These are phyloP conservation scores for Solanum piurae DNA, from an alignment of 257 asterid species.

Conservation along the genomic window DNA sequence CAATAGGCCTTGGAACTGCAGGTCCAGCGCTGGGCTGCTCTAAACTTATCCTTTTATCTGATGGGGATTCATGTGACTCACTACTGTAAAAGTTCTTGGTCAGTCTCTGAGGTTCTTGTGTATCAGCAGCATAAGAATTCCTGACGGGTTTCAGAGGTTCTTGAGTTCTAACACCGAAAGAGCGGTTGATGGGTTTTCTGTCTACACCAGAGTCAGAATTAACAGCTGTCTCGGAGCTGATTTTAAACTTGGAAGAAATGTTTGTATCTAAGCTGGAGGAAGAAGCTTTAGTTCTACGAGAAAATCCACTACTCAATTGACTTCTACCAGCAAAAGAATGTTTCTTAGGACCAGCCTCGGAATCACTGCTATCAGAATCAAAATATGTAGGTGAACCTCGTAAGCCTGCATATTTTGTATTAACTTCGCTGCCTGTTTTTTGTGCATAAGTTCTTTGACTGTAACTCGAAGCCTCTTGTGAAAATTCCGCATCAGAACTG, in stretches of 20 bases:
- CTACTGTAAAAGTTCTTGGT: conserved; percentile 5
- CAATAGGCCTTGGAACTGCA: conserved; percentile 13
- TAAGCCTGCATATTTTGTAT: conserved; percentile 15
- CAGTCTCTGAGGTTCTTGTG: conserved; percentile 18
- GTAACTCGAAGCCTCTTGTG: conserved; percentile 10
- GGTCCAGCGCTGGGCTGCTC: conserved; percentile 28
- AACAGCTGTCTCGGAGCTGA: conserved; percentile 14
- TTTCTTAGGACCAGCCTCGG: conserved; percentile 42
- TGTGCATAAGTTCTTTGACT: conserved; percentile 9
- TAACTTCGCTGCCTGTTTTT: conserved; percentile 2
- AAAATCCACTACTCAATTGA: conserved; percentile 36
- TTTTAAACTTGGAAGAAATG: conserved; percentile 8
- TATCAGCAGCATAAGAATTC: conserved; percentile 9
- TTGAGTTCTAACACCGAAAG: conserved; percentile 14
- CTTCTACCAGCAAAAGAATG: conserved; percentile 23
- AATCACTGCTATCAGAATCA: conserved; percentile 41
- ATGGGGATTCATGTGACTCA: conserved; percentile 16
- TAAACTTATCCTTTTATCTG: conserved; percentile 9
- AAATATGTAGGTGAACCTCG: conserved; percentile 29
- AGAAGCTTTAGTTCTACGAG: conserved; percentile 62
- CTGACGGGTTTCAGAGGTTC: conserved; percentile 3
- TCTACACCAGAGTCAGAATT: conserved; percentile 19
- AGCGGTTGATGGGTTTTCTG: conserved; percentile 13
- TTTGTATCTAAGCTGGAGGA: conserved; percentile 16
- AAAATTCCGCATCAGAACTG: conserved; percentile 39